Conservation (phyloP, 805 yeast species). For the Debaryomyces castellii region DNA sequence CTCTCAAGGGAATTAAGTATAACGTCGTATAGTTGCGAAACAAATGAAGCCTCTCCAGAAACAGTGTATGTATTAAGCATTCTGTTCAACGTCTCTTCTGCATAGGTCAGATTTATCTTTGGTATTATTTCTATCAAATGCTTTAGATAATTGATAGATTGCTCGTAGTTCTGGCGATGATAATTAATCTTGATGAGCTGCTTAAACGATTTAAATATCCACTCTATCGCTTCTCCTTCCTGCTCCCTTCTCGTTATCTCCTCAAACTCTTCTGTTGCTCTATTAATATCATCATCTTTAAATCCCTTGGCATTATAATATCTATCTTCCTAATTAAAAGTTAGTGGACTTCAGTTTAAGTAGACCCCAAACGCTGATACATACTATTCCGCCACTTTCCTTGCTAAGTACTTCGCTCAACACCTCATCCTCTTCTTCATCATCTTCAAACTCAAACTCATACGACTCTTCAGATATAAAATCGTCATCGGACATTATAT, state of each 20-base stretch:
- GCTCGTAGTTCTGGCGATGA: slow-evolving; percentile 18
- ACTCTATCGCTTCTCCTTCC: slow-evolving; percentile 19
- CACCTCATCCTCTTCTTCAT: slow-evolving; percentile 32
- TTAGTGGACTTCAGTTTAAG: too few species aligned
- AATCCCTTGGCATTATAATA: slow-evolving; percentile 39
- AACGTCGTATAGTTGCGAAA: slow-evolving; percentile 28
- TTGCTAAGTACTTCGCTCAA: slow-evolving; percentile 21
- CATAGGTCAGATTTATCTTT: slow-evolving; percentile 33
- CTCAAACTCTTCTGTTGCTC: slow-evolving; percentile 23
- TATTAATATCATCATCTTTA: slow-evolving; percentile 29
- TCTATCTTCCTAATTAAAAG: slow-evolving; percentile 23
- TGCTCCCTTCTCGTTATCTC: slow-evolving; percentile 11
- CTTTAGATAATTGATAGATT: slow-evolving; percentile 21
- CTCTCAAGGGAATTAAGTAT: slow-evolving; percentile 24
- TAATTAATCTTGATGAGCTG: slow-evolving; percentile 40
- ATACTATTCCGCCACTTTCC: slow-evolving; percentile 12
- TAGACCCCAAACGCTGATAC: slow-evolving; percentile 3
- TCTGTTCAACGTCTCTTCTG: slow-evolving; percentile 38
- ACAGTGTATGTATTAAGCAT: slow-evolving; percentile 33
- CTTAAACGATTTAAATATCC: slow-evolving; percentile 41
- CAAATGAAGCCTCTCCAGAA: slow-evolving; percentile 26
- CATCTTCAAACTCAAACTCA: slow-evolving; percentile 40
- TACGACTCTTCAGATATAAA: slow-evolving; percentile 39
- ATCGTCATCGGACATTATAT: slow-evolving; percentile 34
- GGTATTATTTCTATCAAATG: slow-evolving; percentile 21